Conservation (phyloP, 106 monocot genomes). For the Vanilla planifolia region DNA sequence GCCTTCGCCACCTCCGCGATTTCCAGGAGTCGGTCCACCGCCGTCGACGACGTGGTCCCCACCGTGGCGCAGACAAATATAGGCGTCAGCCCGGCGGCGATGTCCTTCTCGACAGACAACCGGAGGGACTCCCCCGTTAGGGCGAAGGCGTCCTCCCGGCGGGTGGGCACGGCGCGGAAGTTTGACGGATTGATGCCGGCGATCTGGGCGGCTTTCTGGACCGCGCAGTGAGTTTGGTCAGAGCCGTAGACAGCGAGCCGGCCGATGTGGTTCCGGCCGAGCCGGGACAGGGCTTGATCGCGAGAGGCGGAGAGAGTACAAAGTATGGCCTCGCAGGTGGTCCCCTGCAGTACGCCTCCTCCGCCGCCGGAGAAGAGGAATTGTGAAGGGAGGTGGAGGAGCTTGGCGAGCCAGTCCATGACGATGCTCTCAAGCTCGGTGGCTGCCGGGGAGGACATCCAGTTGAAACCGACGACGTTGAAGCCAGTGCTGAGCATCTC, state of each 20-base stretch:
- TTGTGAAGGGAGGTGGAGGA: slow-evolving; percentile 1
- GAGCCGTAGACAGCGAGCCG: slow-evolving; percentile 32
- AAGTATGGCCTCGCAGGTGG: slow-evolving; percentile 23
- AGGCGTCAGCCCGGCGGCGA: slow-evolving; percentile 20
- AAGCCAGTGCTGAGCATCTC: slow-evolving; percentile 20
- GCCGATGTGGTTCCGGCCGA: slow-evolving; percentile 8
- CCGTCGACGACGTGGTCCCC: slow-evolving; percentile 30
- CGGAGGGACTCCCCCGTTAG: slow-evolving; percentile 2
- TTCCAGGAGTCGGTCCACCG: slow-evolving; percentile 16
- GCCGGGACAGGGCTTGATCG: not conserved
- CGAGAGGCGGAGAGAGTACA: slow-evolving; percentile 7
- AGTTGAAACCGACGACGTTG: slow-evolving; percentile 17
- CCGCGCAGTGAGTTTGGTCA: slow-evolving; percentile 31
- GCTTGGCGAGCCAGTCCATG: slow-evolving; percentile 19
- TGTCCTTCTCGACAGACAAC: slow-evolving; percentile 7
- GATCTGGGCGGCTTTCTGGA: slow-evolving; percentile 31
- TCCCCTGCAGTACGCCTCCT: slow-evolving; percentile 17
- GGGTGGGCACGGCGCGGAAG: slow-evolving; percentile 18
- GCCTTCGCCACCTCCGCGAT: slow-evolving; percentile 6
- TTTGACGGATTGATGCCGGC: slow-evolving; percentile 23
- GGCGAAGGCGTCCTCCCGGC: slow-evolving; percentile 10
- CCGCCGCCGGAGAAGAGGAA: slow-evolving; percentile 24
- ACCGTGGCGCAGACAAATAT: slow-evolving; percentile 32
- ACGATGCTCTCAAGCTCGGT: slow-evolving; percentile 15
- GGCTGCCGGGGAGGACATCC: slow-evolving; percentile 14